These are phyloP conservation scores for Diplocarpon mali DNA, from an alignment of 2,329 filamentous ascomycete species.

Conservation along the genomic window DNA sequence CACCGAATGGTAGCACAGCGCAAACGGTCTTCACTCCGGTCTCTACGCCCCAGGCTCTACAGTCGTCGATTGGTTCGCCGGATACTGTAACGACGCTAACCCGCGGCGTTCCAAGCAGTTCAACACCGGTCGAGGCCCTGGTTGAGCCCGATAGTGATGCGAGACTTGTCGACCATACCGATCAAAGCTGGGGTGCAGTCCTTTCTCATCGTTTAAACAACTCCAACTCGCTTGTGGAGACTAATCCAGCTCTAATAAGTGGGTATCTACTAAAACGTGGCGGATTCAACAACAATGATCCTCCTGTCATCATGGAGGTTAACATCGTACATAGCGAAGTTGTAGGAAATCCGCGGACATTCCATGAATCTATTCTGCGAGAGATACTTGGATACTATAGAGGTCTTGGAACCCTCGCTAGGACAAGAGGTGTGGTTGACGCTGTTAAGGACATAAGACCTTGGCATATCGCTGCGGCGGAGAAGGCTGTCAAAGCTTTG, in stretches of 20 bases:
- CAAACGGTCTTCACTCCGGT: constrained; percentile 46
- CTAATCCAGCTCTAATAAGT: constrained; percentile 47
- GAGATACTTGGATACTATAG: constrained; percentile 63
- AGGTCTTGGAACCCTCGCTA: constrained; percentile 56
- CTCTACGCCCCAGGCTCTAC: constrained; percentile 47
- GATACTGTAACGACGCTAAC: constrained; percentile 34
- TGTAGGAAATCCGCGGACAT: constrained; percentile 23
- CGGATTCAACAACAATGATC: constrained; percentile 43
- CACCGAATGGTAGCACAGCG: constrained; percentile 32
- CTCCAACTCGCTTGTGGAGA: constrained; percentile 42
- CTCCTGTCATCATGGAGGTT: constrained; percentile 50
- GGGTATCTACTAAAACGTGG: constrained; percentile 57
- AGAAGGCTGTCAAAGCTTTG: constrained; percentile 56
- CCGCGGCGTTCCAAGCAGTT: constrained; percentile 23
- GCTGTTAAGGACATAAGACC: constrained; percentile 53
- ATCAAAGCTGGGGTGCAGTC: constrained; percentile 67
- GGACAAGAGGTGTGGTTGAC: constrained; percentile 52
- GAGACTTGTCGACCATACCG: constrained; percentile 58
- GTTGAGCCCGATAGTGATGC: constrained; percentile 51
- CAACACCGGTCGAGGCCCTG: constrained; percentile 31
- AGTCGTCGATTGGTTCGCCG: constrained; percentile 45
- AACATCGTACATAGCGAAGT: constrained; percentile 47
- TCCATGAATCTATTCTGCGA: constrained; percentile 52
- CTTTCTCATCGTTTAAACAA: constrained; percentile 55
- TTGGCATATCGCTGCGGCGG: constrained; percentile 65